A percentile compares a stretch with the other conserved stretches of the same genome.
These are phyloP conservation scores for Lentinus brumalis DNA, from an alignment of 768 basidiomycete genomes.

Conservation along the genomic window DNA sequence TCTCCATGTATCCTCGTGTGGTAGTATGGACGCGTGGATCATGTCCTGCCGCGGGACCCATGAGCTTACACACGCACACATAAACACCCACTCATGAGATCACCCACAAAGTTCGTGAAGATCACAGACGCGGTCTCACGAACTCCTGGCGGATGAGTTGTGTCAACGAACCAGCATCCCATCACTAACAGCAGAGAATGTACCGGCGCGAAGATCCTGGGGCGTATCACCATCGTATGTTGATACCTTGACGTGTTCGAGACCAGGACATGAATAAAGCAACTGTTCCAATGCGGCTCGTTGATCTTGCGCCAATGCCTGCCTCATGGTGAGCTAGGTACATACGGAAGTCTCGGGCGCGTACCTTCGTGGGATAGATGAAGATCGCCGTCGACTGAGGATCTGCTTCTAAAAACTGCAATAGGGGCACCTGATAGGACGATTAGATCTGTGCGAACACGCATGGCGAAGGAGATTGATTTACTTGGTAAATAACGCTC, in stretches of 20 bases:
- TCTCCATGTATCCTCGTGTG: conserved; percentile 84
- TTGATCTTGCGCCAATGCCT: conserved; percentile 93
- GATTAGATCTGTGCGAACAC: neutral
- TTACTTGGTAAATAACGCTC: conserved; percentile 83
- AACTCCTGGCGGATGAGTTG: conserved; percentile 46
- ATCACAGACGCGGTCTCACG: conserved; percentile 77
- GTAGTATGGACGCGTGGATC: conserved; percentile 82
- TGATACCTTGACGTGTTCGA: conserved; percentile 59
- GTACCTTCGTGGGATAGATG: conserved; percentile 86
- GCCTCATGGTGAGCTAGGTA: neutral
- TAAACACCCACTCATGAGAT: neutral
- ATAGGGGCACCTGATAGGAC: conserved; percentile 60
- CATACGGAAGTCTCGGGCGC: neutral
- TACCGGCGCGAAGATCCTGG: conserved; percentile 63
- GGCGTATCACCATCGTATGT: conserved; percentile 93
- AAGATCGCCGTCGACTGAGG: conserved; percentile 69
- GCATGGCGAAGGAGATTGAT: conserved; percentile 6
- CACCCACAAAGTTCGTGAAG: conserved; percentile 84
- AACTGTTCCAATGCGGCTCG: conserved; percentile 68
- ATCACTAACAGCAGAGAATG: conserved; percentile 6
- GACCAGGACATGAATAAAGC: conserved; percentile 55
- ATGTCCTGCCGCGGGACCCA: conserved; percentile 57
- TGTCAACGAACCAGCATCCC: neutral
- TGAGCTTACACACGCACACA: conserved; percentile 11
- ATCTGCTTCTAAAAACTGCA: conserved; percentile 67